These are phyloP conservation scores for Venturia oleaginea DNA, from an alignment of 2,329 filamentous ascomycete species.

Conservation along the genomic window DNA sequence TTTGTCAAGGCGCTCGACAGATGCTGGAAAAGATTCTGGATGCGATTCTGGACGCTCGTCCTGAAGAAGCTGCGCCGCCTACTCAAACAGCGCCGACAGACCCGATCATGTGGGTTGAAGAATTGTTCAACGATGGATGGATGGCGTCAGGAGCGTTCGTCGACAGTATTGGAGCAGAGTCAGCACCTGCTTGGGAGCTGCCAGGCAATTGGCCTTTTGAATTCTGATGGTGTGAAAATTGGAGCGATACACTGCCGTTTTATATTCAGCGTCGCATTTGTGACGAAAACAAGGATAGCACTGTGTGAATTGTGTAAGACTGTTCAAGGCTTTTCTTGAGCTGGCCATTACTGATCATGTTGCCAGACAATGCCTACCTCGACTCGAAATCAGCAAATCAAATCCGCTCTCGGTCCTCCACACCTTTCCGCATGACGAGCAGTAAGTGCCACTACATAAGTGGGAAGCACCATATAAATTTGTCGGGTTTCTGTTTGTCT, in stretches of 20 bases:
- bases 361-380: neutral
- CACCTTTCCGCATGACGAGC: no score
- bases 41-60: slow-evolving; percentile 23
- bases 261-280: no score
- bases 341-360: neutral
- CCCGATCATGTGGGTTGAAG: slow-evolving; percentile 12
- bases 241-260: neutral
- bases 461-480: no score
- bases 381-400: neutral
- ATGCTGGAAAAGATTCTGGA: slow-evolving; percentile 36
- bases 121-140: slow-evolving; percentile 11
- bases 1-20: slow-evolving; percentile 32
- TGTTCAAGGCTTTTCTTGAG: neutral
- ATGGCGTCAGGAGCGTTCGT: slow-evolving; percentile 8
- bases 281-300: no score
- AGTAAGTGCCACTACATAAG: no score
- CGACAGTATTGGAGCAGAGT: slow-evolving; percentile 6
- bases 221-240: neutral
- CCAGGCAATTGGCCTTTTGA: slow-evolving; percentile 13
- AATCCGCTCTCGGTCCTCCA: neutral
- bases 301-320: neutral
- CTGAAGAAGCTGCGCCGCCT: neutral
- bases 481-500: no score
- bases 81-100: slow-evolving; percentile 9
- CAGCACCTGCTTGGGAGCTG: slow-evolving; percentile 6